These are phyloP conservation scores for Aspergillus nanangensis DNA, from an alignment of 495 filamentous ascomycete genomes.

Conservation along the genomic window DNA sequence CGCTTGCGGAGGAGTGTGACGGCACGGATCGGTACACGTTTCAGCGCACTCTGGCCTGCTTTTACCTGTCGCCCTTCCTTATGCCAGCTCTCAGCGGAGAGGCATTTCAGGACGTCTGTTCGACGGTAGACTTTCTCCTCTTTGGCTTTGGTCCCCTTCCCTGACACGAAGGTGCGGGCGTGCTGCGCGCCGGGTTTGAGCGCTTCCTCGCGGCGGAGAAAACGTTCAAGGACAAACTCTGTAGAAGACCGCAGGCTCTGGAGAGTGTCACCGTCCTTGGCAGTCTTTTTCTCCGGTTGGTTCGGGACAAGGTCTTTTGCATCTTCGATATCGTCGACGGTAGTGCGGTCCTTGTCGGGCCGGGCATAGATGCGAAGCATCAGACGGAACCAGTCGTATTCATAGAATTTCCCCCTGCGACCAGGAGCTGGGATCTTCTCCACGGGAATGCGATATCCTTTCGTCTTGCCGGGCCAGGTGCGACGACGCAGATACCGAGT, in stretches of 20 bases:
- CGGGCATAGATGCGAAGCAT: conserved; percentile 71
- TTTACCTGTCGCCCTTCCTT: conserved; percentile 83
- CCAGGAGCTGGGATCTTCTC: conserved; percentile 80
- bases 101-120: conserved; percentile 75
- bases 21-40: conserved; percentile 83
- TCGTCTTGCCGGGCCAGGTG: conserved; percentile 84
- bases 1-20: conserved; percentile 85
- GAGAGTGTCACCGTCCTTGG: conserved; percentile 70
- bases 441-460: conserved; percentile 70
- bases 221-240: conserved; percentile 80
- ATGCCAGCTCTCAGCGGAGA: conserved; percentile 95
- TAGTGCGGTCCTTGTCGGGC: conserved; percentile 52
- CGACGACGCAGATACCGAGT: conserved; percentile 84
- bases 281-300: conserved; percentile 62
- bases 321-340: conserved; percentile 75
- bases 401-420: conserved; percentile 63
- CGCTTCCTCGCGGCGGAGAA: conserved; percentile 91
- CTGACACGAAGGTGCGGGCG: conserved; percentile 69
- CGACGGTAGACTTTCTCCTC: conserved; percentile 79
- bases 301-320: conserved; percentile 65
- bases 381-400: conserved; percentile 82
- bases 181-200: conserved; percentile 62
- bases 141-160: conserved; percentile 61
- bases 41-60: conserved; percentile 68
- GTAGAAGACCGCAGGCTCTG: conserved; percentile 83